Base-by-base conservation (phyloP, 805 yeast genomes). In the Ogataea pignaliae region DNA sequence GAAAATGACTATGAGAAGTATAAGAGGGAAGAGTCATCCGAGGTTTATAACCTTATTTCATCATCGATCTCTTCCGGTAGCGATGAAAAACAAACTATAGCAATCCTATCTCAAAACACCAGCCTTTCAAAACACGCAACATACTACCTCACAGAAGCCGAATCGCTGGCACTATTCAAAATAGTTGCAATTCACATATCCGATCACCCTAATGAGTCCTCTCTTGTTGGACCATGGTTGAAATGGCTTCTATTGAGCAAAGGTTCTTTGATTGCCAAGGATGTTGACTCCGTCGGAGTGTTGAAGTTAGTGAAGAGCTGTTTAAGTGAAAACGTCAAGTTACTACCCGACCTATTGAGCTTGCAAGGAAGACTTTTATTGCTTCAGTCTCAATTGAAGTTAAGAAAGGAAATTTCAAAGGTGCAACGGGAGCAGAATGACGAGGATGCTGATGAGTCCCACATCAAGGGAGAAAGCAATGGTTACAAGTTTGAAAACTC, bases 341-440 rank as follows among this genome's bases (percentile, higher is more conserved):
- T 73, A 18, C 65, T 91, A 50, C 85, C 90, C 9, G 74, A 78
- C 34, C 70, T 91, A 41, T 66, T 90, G 21, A 81, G 93, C 1
- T 73, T 91, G 29, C 95, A 90, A 62, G 99, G 99, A 38, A 78
- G 93, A 51, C 69, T 91, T 38, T 85, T 83, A 56, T 73, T 91
- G 61, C 71, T 91, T 36, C 76, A 76, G 51, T 76, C 88, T 3
- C 98, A 91, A 65, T 73, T 88, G 10, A 74, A 77, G 45, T 67
- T 91, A 51, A 80, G 97, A 57, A 63, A 65, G 33, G 81, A 76
- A 36, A 66, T 75, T 5, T 21, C 26, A 4, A 21, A 21, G 55
- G 60, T 68, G 39, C 59, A 64, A 41, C 66, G 62, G 15, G 61
- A 62, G 16, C 46, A 40, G 31, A 37, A 43, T 6, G 52, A 45